Conservation (phyloP, 2,329 filamentous ascomycete species). For the Pleoardoris graminearum region DNA sequence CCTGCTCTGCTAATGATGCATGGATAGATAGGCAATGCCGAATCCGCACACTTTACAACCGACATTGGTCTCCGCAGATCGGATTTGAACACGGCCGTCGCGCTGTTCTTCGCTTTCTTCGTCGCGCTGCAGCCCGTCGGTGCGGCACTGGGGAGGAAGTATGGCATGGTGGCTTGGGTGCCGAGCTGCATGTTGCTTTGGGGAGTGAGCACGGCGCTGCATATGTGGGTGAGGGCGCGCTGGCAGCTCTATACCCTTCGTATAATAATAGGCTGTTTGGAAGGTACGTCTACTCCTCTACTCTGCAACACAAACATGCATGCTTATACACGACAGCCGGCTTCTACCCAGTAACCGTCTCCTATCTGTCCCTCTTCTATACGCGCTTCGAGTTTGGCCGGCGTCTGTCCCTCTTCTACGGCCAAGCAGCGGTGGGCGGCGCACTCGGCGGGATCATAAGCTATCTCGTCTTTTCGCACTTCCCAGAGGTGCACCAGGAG, state of each 20-base stretch:
- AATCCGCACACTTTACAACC: slow-evolving; percentile 62
- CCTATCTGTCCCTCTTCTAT: slow-evolving; percentile 63
- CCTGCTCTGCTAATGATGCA: slow-evolving; percentile 1
- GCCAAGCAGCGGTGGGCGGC: slow-evolving; percentile 60
- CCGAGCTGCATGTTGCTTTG: slow-evolving; percentile 60
- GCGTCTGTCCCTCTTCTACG: slow-evolving; percentile 60
- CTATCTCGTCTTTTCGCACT: slow-evolving; percentile 54
- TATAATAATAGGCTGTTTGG: slow-evolving; percentile 52
- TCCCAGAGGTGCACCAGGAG: slow-evolving; percentile 28
- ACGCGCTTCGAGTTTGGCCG: slow-evolving; percentile 61
- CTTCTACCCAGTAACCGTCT: slow-evolving; percentile 62
- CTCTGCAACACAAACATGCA: slow-evolving; percentile 9
- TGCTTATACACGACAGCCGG: slow-evolving; percentile 48
- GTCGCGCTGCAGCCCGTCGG: slow-evolving; percentile 61
- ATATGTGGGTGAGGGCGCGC: slow-evolving; percentile 51
- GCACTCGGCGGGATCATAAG: slow-evolving; percentile 60
- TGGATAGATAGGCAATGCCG: slow-evolving; percentile 57
- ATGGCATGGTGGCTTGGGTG: slow-evolving; percentile 60
- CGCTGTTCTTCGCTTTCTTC: slow-evolving; percentile 62
- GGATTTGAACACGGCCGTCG: slow-evolving; percentile 60
- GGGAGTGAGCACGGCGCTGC: slow-evolving; percentile 54
- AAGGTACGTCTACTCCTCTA: slow-evolving; percentile 40
- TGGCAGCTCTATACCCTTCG: slow-evolving; percentile 54
- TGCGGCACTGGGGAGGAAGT: slow-evolving; percentile 61
- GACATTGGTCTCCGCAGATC: slow-evolving; percentile 57